Evolutionary conservation across 169 alveolate genomes (phyloP).

Genomic region (Cryptosporidium viatorum): DNA sequence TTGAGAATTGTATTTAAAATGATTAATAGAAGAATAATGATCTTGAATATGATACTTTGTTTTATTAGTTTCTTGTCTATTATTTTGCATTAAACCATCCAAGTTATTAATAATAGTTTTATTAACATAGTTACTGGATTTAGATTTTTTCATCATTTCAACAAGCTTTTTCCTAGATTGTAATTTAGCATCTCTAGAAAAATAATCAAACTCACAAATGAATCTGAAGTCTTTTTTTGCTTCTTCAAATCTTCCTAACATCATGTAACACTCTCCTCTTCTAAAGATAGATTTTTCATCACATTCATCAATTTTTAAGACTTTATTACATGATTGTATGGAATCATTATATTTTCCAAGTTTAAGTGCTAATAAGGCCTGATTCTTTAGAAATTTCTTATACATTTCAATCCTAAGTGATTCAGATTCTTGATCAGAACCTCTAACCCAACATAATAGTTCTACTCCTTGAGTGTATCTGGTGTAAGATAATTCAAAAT

Average conservation of each 20-base stretch:
- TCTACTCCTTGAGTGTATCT: slow-evolving; percentile 74
- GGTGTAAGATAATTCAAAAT: slow-evolving; percentile 33
- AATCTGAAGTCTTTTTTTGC: slow-evolving; percentile 65
- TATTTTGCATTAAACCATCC: slow-evolving; percentile 25
- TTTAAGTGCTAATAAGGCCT: slow-evolving; percentile 43
- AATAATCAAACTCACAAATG: slow-evolving; percentile 66
- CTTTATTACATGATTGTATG: slow-evolving; percentile 52
- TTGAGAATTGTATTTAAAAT: neutral
- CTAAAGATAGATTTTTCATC: slow-evolving; percentile 61
- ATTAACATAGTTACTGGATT: neutral
- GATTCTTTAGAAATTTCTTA: slow-evolving; percentile 55
- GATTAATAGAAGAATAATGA: neutral
- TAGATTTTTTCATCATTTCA: slow-evolving; percentile 38
- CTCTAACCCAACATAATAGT: slow-evolving; percentile 63
- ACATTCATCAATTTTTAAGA: slow-evolving; percentile 53
- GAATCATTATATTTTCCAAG: slow-evolving; percentile 68
- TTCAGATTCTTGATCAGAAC: slow-evolving; percentile 26
- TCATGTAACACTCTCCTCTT: slow-evolving; percentile 70
- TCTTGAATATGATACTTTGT: neutral
- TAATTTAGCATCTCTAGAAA: slow-evolving; percentile 33
- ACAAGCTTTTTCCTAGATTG: slow-evolving; percentile 39
- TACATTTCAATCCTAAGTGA: slow-evolving; percentile 22
- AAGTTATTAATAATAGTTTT: slow-evolving; percentile 22
- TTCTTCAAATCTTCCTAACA: slow-evolving; percentile 58
- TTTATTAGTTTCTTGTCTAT: neutral